Conservation (phyloP, 129 eudicot species). For the Mikania micrantha region DNA sequence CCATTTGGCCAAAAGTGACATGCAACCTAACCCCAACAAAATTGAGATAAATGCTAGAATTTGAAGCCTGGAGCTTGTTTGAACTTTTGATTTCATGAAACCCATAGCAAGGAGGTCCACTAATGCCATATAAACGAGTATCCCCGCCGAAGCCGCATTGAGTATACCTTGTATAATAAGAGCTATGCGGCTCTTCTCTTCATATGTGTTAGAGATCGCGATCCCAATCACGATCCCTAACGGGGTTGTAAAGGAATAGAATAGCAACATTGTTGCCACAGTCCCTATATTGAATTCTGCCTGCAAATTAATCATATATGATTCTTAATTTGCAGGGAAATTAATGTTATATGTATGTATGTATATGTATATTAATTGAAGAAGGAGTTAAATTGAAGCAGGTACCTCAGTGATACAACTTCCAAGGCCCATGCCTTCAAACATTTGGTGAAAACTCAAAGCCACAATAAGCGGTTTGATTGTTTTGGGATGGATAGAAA, state of each 20-base stretch:
- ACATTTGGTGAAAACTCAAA: slow-evolving; percentile 47
- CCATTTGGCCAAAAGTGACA: slow-evolving; percentile 58
- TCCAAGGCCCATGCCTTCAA: slow-evolving; percentile 60
- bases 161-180: slow-evolving; percentile 48
- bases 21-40: slow-evolving; percentile 39
- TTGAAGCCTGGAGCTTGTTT: slow-evolving; percentile 34
- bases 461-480: slow-evolving; percentile 50
- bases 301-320: slow-evolving; percentile 11
- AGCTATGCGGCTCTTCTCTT: slow-evolving; percentile 42
- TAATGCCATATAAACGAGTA: slow-evolving; percentile 55
- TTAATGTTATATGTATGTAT: too few relatives aligned
- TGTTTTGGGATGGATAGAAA: slow-evolving; percentile 27
- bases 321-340: not conserved
- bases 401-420: slow-evolving; percentile 44
- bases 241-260: slow-evolving; percentile 47
- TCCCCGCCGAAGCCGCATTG: slow-evolving; percentile 43
- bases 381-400: not conserved
- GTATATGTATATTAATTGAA: too few relatives aligned
- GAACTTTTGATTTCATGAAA: slow-evolving; percentile 38
- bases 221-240: slow-evolving; percentile 44
- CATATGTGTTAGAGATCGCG: slow-evolving; percentile 27
- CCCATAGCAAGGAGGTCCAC: slow-evolving; percentile 51
- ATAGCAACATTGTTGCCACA: slow-evolving; percentile 25
- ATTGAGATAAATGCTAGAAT: slow-evolving; percentile 21
- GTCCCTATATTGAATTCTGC: slow-evolving; percentile 27